Conservation (phyloP, 2,329 filamentous ascomycete genomes). For the Fusarium oligoseptatum region DNA sequence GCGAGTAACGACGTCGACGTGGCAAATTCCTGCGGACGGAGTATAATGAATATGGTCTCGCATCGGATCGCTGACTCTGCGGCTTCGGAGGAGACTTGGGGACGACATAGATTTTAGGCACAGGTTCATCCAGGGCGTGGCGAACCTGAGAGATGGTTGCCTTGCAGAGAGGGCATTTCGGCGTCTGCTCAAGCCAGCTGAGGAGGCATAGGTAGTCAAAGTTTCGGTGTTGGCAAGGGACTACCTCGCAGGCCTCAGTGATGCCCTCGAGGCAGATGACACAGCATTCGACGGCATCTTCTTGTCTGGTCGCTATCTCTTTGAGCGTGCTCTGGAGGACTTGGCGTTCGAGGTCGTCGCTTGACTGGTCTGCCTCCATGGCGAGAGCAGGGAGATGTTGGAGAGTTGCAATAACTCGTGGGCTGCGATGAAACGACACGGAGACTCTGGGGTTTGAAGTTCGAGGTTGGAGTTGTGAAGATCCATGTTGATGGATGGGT, state of each 20-base stretch:
- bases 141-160: conserved; percentile 68
- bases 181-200: conserved; percentile 82
- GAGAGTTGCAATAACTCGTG: not conserved
- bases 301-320: conserved; percentile 52
- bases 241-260: conserved; percentile 77
- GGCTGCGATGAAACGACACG: not conserved
- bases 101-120: conserved; percentile 67
- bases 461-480: not conserved
- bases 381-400: not conserved
- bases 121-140: conserved; percentile 69
- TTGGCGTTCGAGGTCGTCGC: conserved; percentile 54
- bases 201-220: conserved; percentile 90
- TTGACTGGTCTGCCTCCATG: conserved; percentile 43
- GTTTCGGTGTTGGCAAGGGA: conserved; percentile 82
- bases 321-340: conserved; percentile 61
- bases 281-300: conserved; percentile 65
- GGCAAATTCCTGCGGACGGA: conserved; percentile 4
- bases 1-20: conserved; percentile 19
- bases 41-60: conserved; percentile 10
- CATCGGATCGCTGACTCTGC: not conserved
- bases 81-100: conserved; percentile 51
- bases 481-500: conserved; percentile 10
- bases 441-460: not conserved
- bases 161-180: conserved; percentile 85
- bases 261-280: conserved; percentile 89